Evolutionary conservation across 2,329 filamentous ascomycete species (phyloP).

Genomic region (Erysiphe pulchra): DNA sequence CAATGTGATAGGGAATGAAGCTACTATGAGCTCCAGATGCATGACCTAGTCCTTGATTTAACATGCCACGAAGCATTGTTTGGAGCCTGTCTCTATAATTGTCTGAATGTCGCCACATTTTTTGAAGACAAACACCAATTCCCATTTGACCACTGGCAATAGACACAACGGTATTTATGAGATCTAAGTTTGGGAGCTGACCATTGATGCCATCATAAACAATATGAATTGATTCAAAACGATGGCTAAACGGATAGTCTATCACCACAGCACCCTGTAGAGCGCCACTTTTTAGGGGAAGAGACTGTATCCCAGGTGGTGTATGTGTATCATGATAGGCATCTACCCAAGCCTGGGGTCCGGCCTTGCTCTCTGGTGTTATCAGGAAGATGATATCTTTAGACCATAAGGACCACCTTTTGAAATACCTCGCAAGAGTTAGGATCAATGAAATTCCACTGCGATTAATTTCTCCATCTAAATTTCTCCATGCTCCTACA

Average conservation of each 20-base stretch:
- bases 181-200: slow-evolving; percentile 79
- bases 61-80: slow-evolving; percentile 80
- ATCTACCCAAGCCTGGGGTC: slow-evolving; percentile 90
- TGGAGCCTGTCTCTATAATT: slow-evolving; percentile 57
- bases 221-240: slow-evolving; percentile 72
- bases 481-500: slow-evolving; percentile 69
- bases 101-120: slow-evolving; percentile 56
- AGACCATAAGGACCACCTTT: slow-evolving; percentile 93
- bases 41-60: slow-evolving; percentile 71
- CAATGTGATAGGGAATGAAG: slow-evolving; percentile 94
- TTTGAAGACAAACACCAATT: slow-evolving; percentile 58
- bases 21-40: slow-evolving; percentile 78
- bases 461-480: slow-evolving; percentile 51
- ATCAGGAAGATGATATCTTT: slow-evolving; percentile 93
- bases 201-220: slow-evolving; percentile 92
- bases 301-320: slow-evolving; percentile 38
- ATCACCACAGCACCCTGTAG: slow-evolving; percentile 83
- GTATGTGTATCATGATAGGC: slow-evolving; percentile 85
- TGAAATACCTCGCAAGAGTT: slow-evolving; percentile 82
- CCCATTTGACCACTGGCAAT: slow-evolving; percentile 86
- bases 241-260: slow-evolving; percentile 65
- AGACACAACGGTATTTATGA: slow-evolving; percentile 78
- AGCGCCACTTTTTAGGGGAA: slow-evolving; percentile 78
- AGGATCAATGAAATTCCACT: slow-evolving; percentile 71
- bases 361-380: slow-evolving; percentile 66